A percentile compares a stretch with the other conserved stretches of the same genome.
These are phyloP conservation scores for Zancudomyces culisetae DNA, from an alignment of 371 early-diverging fungal genomes.

Conservation along the genomic window DNA sequence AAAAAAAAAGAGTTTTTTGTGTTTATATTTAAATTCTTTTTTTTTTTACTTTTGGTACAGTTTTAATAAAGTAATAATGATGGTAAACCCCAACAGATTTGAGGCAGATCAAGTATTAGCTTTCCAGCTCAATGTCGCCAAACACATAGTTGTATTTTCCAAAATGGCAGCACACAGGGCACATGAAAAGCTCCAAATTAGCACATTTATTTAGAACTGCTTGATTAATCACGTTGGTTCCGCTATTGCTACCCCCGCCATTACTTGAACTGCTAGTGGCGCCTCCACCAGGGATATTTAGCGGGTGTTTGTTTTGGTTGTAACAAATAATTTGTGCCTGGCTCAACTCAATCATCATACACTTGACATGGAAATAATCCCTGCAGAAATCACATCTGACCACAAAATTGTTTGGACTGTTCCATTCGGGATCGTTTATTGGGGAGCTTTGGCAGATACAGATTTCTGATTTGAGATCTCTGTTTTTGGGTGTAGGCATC, in stretches of 20 bases:
- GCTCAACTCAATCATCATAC: conserved; percentile 19
- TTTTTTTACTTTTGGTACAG: not conserved
- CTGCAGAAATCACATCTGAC: conserved; percentile 37
- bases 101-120: conserved; percentile 1
- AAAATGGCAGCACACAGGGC: conserved; percentile 14
- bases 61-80: not conserved
- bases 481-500: conserved; percentile 9
- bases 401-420: conserved; percentile 20
- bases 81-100: not conserved
- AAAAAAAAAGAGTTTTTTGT: not conserved
- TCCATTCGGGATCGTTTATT: conserved; percentile 6
- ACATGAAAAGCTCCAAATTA: conserved; percentile 8
- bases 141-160: conserved; percentile 7
- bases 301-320: conserved; percentile 11
- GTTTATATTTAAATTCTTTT: not conserved
- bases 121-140: conserved; percentile 12
- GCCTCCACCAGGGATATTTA: conserved; percentile 8
- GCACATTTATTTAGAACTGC: not conserved
- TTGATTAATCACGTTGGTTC: not conserved
- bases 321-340: conserved; percentile 9
- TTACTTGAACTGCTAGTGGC: not conserved
- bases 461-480: conserved; percentile 22
- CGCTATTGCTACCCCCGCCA: conserved; percentile 2
- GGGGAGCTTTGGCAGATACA: conserved; percentile 11
- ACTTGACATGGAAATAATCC: conserved; percentile 35